These are phyloP conservation scores for Macrophomina pseudophaseolina DNA, from an alignment of 2,329 filamentous ascomycete genomes.

Conservation along the genomic window DNA sequence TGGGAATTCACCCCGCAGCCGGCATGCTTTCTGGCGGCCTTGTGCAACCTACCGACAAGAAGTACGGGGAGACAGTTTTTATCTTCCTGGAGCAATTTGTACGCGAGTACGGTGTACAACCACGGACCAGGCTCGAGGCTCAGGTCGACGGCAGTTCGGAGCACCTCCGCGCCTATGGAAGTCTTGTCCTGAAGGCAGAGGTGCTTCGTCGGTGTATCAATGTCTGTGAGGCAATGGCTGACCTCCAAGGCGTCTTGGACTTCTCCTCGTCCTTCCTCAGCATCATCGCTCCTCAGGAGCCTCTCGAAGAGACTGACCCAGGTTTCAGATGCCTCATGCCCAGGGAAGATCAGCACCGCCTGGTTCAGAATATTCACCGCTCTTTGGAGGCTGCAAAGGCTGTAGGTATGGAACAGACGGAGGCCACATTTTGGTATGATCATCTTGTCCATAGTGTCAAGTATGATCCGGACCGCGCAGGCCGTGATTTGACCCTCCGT, in stretches of 20 bases:
- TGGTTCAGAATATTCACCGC: slow-evolving; percentile 85
- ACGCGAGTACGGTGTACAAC: slow-evolving; percentile 50
- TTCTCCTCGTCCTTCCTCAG: slow-evolving; percentile 85
- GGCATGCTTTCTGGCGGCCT: slow-evolving; percentile 69
- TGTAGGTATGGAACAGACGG: slow-evolving; percentile 71
- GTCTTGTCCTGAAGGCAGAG: slow-evolving; percentile 80
- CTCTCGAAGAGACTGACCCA: slow-evolving; percentile 57
- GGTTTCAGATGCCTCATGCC: slow-evolving; percentile 55
- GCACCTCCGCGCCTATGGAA: slow-evolving; percentile 68
- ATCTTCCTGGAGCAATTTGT: slow-evolving; percentile 47
- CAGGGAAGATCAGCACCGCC: slow-evolving; percentile 80
- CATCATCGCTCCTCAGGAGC: slow-evolving; percentile 79
- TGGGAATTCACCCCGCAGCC: slow-evolving; percentile 92
- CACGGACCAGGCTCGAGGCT: slow-evolving; percentile 32
- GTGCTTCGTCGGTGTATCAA: slow-evolving; percentile 89
- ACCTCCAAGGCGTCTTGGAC: slow-evolving; percentile 86
- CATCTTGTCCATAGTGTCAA: slow-evolving; percentile 73
- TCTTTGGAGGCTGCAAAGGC: slow-evolving; percentile 79
- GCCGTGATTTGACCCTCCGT: slow-evolving; percentile 30
- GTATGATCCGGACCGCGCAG: slow-evolving; percentile 25
- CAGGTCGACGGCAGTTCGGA: slow-evolving; percentile 19
- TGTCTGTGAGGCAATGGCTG: slow-evolving; percentile 90
- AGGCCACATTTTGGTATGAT: slow-evolving; percentile 95
- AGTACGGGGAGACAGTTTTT: slow-evolving; percentile 15
- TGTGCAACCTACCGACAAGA: slow-evolving; percentile 33